Evolutionary conservation across 2,329 filamentous ascomycete genomes (phyloP).

Genomic region (Talaromyces islandicus): DNA sequence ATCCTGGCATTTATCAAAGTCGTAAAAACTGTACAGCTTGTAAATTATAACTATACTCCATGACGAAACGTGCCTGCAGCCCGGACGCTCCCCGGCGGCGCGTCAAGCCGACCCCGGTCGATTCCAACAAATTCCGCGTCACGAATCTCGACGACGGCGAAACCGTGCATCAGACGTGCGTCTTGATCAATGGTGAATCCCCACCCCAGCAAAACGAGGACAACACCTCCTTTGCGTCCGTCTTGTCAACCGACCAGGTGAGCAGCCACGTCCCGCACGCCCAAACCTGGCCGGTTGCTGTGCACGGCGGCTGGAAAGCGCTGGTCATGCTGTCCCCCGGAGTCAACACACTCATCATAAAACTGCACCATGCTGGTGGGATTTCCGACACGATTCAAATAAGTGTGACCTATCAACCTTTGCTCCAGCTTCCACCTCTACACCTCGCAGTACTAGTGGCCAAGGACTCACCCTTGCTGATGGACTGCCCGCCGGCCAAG

Average conservation of each 20-base stretch:
- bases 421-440: conserved; percentile 16
- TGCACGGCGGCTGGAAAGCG: conserved; percentile 13
- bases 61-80: conserved; percentile 26
- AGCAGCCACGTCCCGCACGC: not conserved
- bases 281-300: conserved; percentile 13
- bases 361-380: conserved; percentile 5
- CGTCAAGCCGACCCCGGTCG: conserved; percentile 3
- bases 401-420: conserved; percentile 13
- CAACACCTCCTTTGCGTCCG: not conserved
- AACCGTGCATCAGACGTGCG: conserved; percentile 10
- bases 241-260: not conserved
- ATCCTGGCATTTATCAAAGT: not conserved
- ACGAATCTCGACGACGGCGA: conserved; percentile 12
- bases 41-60: not conserved
- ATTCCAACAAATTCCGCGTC: conserved; percentile 8
- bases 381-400: conserved; percentile 11
- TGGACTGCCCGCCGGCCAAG: conserved; percentile 16
- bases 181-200: conserved; percentile 11
- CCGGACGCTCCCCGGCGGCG: not conserved
- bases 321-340: conserved; percentile 15
- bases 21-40: not conserved
- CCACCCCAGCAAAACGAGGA: conserved; percentile 4
- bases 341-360: conserved; percentile 11
- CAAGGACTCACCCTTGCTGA: conserved; percentile 17
- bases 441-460: conserved; percentile 17